Evolutionary conservation across 768 basidiomycete genomes (phyloP), one percentile per base, ranked within the genome.

Genomic region (Psilocybe sp.): DNA sequence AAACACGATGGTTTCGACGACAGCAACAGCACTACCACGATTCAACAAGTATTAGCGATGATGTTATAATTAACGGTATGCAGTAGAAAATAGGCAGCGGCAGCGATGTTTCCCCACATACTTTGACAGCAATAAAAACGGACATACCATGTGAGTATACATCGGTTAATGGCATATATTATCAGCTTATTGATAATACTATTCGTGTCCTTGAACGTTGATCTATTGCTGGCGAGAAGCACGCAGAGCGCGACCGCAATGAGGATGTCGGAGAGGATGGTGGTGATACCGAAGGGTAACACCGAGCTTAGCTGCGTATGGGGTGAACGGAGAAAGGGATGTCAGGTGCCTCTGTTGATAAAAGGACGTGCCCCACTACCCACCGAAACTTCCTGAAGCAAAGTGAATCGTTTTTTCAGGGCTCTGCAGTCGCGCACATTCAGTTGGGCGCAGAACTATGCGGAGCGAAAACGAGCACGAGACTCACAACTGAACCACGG

Each of bases 101-200:
- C 23, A 28, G 7, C 23, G 23, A 28, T 7, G 23, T 7, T n/a
- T n/a, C n/a, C n/a, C n/a, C n/a, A n/a, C n/a, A n/a, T n/a, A n/a
- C 7, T 28, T 49, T 33, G 18, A 40, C 2, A 23, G 19, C n/a
- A 10, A 12, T 23, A 33, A n/a, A 39, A 35, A 42, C n/a, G n/a
- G n/a, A n/a, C 77, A 34, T 52, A 78, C 78, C 73, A 73, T n/a
- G 78, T 80, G 18, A 80, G 60, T 36, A 79, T 56, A 59, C 77
- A 79, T 10, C 77, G 73, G 56, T 79, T 76, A 37, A 79, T 76
- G 2, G 75, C 73, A 50, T 70, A 77, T 16, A 79, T 61, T 4
- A 79, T 74, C 18, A 80, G 59, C 38, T 61, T 70, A 55, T 74
- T 74, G 40, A 79, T 72, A 18, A 78, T 55, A 36, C 53, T 63